Evolutionary conservation across 2,329 filamentous ascomycete species (phyloP), one percentile per base, ranked within the genome.

Genomic region (Shiraia bambusicola): DNA sequence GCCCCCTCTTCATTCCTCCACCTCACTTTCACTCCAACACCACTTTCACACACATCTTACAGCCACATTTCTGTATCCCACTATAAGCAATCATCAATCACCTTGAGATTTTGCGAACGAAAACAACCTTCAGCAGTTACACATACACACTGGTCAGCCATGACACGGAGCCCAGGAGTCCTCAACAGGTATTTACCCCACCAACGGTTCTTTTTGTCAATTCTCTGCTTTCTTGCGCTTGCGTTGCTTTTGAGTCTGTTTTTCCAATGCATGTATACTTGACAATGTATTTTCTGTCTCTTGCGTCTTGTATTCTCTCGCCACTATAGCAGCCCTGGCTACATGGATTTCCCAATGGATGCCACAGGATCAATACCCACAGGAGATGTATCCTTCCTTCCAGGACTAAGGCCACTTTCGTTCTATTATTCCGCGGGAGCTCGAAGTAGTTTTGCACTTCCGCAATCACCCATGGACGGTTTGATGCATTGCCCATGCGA

Each of bases 101-200:
- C 36, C 37, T 38, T 37, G 37, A 53, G 45, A 54, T 8, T 22
- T 22, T 22, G 19, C n/a, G 22, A 36, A 22, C 19, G 19, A 22
- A 22, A 22, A 22, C 27, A 19, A 31, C 22, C 16, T 8, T 22
- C 25, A 29, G 59, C 50, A 40, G 38, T 54, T 41, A 49, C 49
- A 59, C 62, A 64, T 67, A 64, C 66, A 61, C 19, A 60, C 62
- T 59, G 65, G 62, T 69, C 67, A 70, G 65, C 19, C 61, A 70
- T 70, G 67, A 65, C 66, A 67, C 67, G 65, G 66, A 70, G 63
- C 61, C 66, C 65, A 66, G 58, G 59, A 69, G 60, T 61, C 65
- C 56, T 63, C 56, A 61, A 65, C 54, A 70, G 67, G 67, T 70
- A 70, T 63, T 69, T 70, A 70, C 65, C 66, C 67, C 65, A 61